Evolutionary conservation across 768 basidiomycete species (phyloP), one percentile per base, ranked within the genome.

Genomic region (Wakefieldia striispora): DNA sequence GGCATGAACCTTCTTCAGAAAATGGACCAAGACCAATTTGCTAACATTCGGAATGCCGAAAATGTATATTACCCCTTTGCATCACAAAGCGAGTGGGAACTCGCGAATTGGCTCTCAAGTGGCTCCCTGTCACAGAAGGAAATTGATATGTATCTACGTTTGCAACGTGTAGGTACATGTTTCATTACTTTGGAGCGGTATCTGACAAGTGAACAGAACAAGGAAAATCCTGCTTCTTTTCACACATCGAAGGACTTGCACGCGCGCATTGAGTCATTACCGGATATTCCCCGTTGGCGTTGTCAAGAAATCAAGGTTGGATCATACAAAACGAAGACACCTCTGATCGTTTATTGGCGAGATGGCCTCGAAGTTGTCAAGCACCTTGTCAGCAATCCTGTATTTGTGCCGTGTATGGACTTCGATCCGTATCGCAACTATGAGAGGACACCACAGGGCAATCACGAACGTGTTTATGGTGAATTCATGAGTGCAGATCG

Each of bases 341-440:
- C 45, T 0, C 5, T 56, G 13, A 24, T 43, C 2, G 27, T 59
- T 1, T 56, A 53, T 24, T 56, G 51, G 54, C 23, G 58, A 1
- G 59, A 71, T 44, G 48, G 57, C 2, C 42, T 71, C 1, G 54
- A 69, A 40, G 64, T 61, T 5, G 16, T 68, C 6, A 24, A 65
- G 27, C 47, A 54, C 4, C 56, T 72, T 6, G 57, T 67, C 8
- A 34, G 54, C 2, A 63, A 60, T 45, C 70, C 62, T 0, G 26
- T 60, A 0, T 51, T 68, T 14, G 47, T 43, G 6, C 23, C 26
- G 0, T 43, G 19, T 34, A 57, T 55, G 34, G 46, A 57, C 3
- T 29, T 29, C 10, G 6, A 13, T 2, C 40, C 56, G 7, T 57
- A 55, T 42, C 17, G 14, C 5, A 50, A 54, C 3, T 54, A 33